phyloP scores from a whole-genome alignment of 768 basidiomycete species.

The Collybia mongolica region DNA sequence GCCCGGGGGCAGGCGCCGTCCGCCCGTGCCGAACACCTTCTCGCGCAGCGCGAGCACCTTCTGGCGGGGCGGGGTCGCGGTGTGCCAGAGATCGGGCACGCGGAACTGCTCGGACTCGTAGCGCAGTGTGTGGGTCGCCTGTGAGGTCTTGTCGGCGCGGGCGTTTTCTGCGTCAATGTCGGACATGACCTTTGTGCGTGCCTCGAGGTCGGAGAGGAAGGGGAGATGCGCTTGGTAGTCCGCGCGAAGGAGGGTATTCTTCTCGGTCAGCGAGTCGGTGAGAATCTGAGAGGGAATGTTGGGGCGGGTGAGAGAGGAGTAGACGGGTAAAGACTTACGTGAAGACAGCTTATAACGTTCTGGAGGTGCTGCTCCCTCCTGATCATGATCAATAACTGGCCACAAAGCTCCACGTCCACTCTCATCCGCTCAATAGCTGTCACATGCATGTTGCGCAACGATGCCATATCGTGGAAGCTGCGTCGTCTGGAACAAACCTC shows the following conservation, averaged over 20 bases:
- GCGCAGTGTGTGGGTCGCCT: constrained; percentile 63
- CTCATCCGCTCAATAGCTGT: constrained; percentile 65
- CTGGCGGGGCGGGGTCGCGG: constrained; percentile 55
- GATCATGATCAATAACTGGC: constrained; percentile 67
- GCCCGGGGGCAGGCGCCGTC: constrained; percentile 45
- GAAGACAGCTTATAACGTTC: constrained; percentile 60
- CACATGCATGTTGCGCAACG: constrained; percentile 45
- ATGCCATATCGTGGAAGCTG: constrained; percentile 63
- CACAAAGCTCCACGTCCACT: constrained; percentile 77
- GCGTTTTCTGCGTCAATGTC: constrained; percentile 49
- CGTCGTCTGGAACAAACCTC: constrained; percentile 40
- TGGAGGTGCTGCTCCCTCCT: constrained; percentile 66
- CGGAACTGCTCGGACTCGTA: constrained; percentile 74
- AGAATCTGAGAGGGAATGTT: constrained; percentile 37
- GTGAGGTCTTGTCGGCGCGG: constrained; percentile 51
- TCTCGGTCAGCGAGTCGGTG: constrained; percentile 48
- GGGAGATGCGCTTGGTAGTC: constrained; percentile 55
- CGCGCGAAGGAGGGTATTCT: constrained; percentile 55
- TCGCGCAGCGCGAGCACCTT: constrained; percentile 67
- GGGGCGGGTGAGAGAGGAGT: constrained; percentile 3
- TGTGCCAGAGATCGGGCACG: constrained; percentile 65
- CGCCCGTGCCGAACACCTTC: constrained; percentile 65
- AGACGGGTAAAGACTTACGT: constrained; percentile 33
- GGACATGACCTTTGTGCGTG: constrained; percentile 44
- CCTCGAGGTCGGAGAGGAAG: constrained; percentile 45